phyloP scores from a whole-genome alignment of 257 asterid species.

The Cynanchum wilfordii region DNA sequence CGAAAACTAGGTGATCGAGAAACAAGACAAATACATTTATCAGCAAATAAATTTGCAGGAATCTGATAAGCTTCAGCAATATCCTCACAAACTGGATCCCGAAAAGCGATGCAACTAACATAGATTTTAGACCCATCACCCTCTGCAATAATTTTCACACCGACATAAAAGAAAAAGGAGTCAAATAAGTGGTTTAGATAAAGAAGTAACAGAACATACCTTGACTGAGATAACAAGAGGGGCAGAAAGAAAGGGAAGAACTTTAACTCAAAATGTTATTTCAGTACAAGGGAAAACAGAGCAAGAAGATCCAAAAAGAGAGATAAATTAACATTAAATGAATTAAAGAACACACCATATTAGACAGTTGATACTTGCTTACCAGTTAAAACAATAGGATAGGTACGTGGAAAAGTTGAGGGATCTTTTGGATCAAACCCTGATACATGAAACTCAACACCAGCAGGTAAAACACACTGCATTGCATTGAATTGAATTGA shows the following conservation, averaged over 20 bases:
- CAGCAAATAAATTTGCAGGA: slow-evolving; percentile 62
- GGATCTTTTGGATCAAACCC: slow-evolving; percentile 46
- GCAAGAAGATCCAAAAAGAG: not conserved
- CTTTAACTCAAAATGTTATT: not conserved
- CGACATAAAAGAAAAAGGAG: slow-evolving; percentile 2
- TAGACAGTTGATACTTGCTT: not conserved
- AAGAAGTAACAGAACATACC: not conserved
- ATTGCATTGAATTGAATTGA: not conserved
- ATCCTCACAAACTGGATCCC: slow-evolving; percentile 81
- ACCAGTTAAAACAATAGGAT: slow-evolving; percentile 76
- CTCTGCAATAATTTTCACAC: slow-evolving; percentile 28
- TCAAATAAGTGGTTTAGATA: not conserved
- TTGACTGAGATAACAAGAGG: slow-evolving; percentile 2
- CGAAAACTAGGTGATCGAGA: slow-evolving; percentile 77
- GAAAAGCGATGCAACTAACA: slow-evolving; percentile 80
- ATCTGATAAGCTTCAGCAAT: slow-evolving; percentile 73
- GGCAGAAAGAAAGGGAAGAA: not conserved
- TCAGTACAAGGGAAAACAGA: not conserved
- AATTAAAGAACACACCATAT: not conserved
- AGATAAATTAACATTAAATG: not conserved
- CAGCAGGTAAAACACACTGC: slow-evolving; percentile 88
- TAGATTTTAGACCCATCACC: slow-evolving; percentile 93
- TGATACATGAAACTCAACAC: slow-evolving; percentile 58
- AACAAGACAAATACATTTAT: slow-evolving; percentile 82
- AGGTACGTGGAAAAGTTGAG: slow-evolving; percentile 56